Conservation (phyloP, 352 stramenopile species). For the Phytophthora syringae region DNA sequence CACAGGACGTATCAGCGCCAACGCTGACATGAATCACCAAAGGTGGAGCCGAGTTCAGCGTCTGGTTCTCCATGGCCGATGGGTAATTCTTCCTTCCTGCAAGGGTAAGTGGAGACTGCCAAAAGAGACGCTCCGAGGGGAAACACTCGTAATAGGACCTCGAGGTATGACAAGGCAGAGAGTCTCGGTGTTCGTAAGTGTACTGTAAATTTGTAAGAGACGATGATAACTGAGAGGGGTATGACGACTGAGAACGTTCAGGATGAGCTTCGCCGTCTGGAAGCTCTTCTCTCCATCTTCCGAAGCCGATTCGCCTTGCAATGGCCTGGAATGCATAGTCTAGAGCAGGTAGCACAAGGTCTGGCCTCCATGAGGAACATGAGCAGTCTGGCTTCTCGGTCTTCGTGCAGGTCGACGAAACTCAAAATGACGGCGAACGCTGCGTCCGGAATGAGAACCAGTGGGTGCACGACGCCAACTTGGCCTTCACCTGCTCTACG, state of each 20-base stretch:
- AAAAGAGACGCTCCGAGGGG: too few species aligned
- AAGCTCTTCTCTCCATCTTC: slow-evolving; percentile 18
- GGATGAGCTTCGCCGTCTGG: not conserved
- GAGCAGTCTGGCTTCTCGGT: slow-evolving; percentile 14
- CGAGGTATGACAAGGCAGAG: not conserved
- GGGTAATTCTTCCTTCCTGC: too few species aligned
- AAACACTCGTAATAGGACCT: too few species aligned
- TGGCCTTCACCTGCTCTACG: not conserved
- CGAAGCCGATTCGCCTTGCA: slow-evolving; percentile 29
- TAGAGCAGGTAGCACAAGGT: slow-evolving; percentile 12
- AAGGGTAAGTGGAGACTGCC: too few species aligned
- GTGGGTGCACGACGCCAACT: not conserved
- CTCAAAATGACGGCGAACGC: slow-evolving; percentile 24
- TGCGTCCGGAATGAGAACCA: slow-evolving; percentile 17
- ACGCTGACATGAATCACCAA: too few species aligned
- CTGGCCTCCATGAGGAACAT: slow-evolving; percentile 28
- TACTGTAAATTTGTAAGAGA: too few species aligned
- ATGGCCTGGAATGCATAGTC: slow-evolving; percentile 21
- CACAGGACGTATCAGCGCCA: too few species aligned
- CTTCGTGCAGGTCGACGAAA: slow-evolving; percentile 24
- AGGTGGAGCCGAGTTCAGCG: too few species aligned
- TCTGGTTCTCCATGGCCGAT: too few species aligned
- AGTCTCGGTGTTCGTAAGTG: not conserved
- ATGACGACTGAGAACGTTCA: not conserved
- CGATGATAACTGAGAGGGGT: not conserved